These are phyloP conservation scores for Gardenia jasminoides DNA, from an alignment of 257 asterid species.

Conservation along the genomic window DNA sequence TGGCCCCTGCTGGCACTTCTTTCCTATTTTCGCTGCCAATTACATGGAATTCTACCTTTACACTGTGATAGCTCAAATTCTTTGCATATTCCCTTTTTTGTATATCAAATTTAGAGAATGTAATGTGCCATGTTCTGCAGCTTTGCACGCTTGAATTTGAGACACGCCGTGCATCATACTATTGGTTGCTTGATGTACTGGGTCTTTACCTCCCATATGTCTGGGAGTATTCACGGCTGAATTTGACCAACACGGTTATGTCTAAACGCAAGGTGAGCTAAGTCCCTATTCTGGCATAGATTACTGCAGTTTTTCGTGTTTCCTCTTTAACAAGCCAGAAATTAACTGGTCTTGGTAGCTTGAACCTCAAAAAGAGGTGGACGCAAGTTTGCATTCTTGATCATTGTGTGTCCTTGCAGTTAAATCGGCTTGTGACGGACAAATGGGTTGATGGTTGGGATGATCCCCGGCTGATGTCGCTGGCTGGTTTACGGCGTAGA, in stretches of 20 bases:
- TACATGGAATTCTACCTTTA: neutral
- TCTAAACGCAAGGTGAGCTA: constrained; percentile 82
- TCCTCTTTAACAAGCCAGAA: neutral
- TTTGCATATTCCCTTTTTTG: neutral
- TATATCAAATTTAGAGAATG: constrained; percentile 3
- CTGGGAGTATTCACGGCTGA: constrained; percentile 91
- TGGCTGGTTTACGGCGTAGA: constrained; percentile 89
- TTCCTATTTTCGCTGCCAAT: neutral
- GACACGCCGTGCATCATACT: constrained; percentile 94
- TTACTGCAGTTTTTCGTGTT: neutral
- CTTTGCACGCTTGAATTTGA: constrained; percentile 94
- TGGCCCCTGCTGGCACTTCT: neutral
- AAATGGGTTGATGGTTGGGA: constrained; percentile 97
- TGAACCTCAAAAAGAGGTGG: neutral
- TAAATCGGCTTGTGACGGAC: constrained; percentile 85
- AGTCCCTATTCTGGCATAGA: neutral
- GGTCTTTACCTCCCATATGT: constrained; percentile 84
- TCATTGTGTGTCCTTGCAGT: constrained; percentile 42
- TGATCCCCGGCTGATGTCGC: constrained; percentile 96
- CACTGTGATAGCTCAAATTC: neutral
- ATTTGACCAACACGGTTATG: constrained; percentile 85
- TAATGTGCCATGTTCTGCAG: constrained; percentile 36
- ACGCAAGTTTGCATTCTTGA: neutral
- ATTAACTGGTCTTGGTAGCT: too few relatives aligned
- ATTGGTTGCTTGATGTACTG: constrained; percentile 80